phyloP scores from a whole-genome alignment of 2,329 filamentous ascomycete species.

The Hortaea sp. region DNA sequence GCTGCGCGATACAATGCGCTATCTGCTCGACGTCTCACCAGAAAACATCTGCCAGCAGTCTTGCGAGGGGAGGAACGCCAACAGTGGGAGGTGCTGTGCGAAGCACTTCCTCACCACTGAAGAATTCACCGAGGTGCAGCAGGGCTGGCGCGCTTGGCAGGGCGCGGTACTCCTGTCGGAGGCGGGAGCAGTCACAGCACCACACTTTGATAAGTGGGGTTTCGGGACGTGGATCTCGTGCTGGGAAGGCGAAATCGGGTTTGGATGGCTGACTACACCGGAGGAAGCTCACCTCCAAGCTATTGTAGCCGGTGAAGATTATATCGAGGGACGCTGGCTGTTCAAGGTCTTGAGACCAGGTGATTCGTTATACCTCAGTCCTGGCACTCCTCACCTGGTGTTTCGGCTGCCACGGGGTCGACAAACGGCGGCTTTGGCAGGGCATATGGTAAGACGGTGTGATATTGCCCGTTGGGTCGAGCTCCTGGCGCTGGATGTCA shows the following conservation, averaged over 20 bases:
- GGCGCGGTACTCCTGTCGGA: conserved; percentile 9
- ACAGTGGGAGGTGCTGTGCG: background rate
- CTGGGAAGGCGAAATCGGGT: conserved; percentile 12
- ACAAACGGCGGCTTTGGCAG: conserved; percentile 8
- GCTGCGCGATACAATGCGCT: conserved; percentile 6
- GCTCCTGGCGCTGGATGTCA: conserved; percentile 1
- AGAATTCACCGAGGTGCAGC: conserved; percentile 1
- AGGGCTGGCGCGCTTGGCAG: conserved; percentile 2
- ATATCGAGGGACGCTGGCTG: conserved; percentile 1
- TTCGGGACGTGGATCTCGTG: conserved; percentile 11
- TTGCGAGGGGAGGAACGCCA: conserved; percentile 1
- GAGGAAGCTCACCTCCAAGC: background rate
- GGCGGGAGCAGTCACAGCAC: conserved; percentile 7
- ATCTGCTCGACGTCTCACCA: background rate
- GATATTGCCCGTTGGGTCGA: conserved; percentile 4
- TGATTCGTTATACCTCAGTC: conserved; percentile 9
- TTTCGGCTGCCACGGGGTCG: conserved; percentile 5
- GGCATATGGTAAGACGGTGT: conserved; percentile 4
- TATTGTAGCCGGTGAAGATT: background rate
- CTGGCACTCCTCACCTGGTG: conserved; percentile 8
- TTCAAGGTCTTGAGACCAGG: conserved; percentile 9
- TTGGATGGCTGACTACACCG: conserved; percentile 4
- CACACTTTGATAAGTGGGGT: conserved; percentile 6
- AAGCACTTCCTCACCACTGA: conserved; percentile 1
- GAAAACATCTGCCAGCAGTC: conserved; percentile 2